phyloP scores from a whole-genome alignment of 2,329 filamentous ascomycete genomes.

The Penicillium sp. region DNA sequence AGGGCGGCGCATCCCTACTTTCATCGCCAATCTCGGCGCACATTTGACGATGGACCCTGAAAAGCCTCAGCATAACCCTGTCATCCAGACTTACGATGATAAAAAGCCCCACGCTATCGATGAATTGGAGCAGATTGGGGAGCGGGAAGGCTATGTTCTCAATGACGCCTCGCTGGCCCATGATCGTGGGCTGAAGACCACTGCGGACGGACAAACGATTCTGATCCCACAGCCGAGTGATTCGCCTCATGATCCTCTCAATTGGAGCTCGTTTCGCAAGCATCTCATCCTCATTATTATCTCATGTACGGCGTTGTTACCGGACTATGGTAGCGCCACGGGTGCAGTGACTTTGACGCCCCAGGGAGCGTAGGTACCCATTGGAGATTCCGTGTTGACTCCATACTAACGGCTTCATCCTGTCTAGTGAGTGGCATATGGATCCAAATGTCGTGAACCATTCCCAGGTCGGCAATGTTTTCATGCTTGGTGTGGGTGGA shows the following conservation, averaged over 20 bases:
- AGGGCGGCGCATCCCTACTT: background rate
- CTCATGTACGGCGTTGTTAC: slow-evolving; percentile 37
- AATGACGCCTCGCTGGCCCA: slow-evolving; percentile 9
- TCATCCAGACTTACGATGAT: background rate
- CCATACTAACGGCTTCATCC: background rate
- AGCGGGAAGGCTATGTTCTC: slow-evolving; percentile 11
- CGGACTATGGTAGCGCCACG: slow-evolving; percentile 45
- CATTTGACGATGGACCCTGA: background rate
- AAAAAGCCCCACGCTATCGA: background rate
- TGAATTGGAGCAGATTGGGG: slow-evolving; percentile 9
- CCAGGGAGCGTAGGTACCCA: slow-evolving; percentile 29
- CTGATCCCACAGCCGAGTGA: slow-evolving; percentile 41
- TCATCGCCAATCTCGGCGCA: background rate
- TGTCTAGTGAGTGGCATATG: slow-evolving; percentile 35
- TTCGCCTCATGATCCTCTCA: slow-evolving; percentile 41
- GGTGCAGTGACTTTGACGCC: slow-evolving; percentile 42
- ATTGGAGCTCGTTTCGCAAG: slow-evolving; percentile 36
- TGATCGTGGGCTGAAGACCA: slow-evolving; percentile 27
- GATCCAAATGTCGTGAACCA: slow-evolving; percentile 40
- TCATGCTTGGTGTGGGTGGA: slow-evolving; percentile 46
- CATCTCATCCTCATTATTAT: slow-evolving; percentile 40
- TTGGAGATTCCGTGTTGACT: background rate
- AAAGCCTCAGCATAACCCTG: background rate
- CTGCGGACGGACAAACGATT: slow-evolving; percentile 34
- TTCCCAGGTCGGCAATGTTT: slow-evolving; percentile 43